phyloP scores from a whole-genome alignment of 306 rosid species.

The Trifolium fragiferum region DNA sequence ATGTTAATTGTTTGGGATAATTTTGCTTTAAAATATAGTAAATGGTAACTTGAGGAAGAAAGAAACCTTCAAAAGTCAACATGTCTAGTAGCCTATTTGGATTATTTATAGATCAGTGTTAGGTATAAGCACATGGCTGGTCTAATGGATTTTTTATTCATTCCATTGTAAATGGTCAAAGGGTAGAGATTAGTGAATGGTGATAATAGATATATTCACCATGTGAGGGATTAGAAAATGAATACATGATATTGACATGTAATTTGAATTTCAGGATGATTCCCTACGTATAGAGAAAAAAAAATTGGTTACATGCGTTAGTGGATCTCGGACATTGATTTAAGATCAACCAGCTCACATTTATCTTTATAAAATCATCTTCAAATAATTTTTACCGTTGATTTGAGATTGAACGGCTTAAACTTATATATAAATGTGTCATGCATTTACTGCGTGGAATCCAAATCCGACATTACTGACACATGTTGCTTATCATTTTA shows the following conservation, averaged over 20 bases:
- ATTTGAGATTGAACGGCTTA: background rate
- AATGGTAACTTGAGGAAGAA: conserved; percentile 36
- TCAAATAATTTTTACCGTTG: background rate
- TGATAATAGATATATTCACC: conserved; percentile 7
- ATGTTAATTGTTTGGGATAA: conserved; percentile 11
- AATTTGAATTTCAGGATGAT: conserved; percentile 3
- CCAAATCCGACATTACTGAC: conserved; percentile 29
- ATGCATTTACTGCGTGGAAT: background rate
- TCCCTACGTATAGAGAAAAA: background rate
- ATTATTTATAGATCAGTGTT: conserved; percentile 43
- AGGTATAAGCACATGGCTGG: conserved; percentile 57
- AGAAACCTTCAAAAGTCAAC: conserved; percentile 54
- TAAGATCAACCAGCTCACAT: background rate
- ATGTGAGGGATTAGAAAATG: conserved; percentile 26
- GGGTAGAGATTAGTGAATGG: background rate
- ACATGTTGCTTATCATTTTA: conserved; percentile 31
- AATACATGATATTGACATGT: background rate
- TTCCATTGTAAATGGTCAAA: conserved; percentile 38
- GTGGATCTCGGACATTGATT: background rate
- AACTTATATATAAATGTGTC: background rate
- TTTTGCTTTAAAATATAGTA: conserved; percentile 28
- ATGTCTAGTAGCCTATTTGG: conserved; percentile 24
- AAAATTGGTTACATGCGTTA: background rate
- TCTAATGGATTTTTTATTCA: conserved; percentile 16
- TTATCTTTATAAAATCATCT: background rate